These are phyloP conservation scores for Pascua guehoae DNA, from an alignment of 1,284 basidiomycete genomes.

Conservation along the genomic window DNA sequence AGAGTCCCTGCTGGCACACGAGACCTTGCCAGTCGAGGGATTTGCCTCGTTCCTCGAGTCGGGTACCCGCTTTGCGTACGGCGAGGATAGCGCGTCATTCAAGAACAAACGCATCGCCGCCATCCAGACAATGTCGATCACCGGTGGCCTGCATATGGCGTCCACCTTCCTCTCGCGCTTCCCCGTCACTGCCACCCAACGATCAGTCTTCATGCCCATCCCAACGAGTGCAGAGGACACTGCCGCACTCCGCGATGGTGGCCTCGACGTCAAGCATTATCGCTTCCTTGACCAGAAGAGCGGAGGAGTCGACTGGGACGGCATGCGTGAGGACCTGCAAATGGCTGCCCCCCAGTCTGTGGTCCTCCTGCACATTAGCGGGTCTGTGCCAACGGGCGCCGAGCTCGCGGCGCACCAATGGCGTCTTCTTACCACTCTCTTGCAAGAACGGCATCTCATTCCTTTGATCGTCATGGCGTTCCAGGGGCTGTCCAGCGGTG, in stretches of 20 bases:
- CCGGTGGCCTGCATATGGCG: slow-evolving; percentile 90
- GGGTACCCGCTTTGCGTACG: slow-evolving; percentile 41
- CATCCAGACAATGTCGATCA: slow-evolving; percentile 90
- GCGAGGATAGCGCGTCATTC: slow-evolving; percentile 60
- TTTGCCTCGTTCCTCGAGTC: slow-evolving; percentile 40
- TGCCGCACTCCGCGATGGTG: slow-evolving; percentile 35
- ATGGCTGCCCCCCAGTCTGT: slow-evolving; percentile 64
- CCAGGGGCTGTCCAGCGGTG: slow-evolving; percentile 46
- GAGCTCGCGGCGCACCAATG: slow-evolving; percentile 90
- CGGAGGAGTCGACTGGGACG: slow-evolving; percentile 78
- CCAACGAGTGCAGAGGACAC: slow-evolving; percentile 43
- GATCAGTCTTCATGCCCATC: slow-evolving; percentile 34
- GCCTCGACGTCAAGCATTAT: slow-evolving; percentile 41
- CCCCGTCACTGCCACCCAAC: slow-evolving; percentile 19
- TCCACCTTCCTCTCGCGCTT: slow-evolving; percentile 82
- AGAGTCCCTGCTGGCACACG: slow-evolving; percentile 27
- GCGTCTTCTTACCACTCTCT: slow-evolving; percentile 59
- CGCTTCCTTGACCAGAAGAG: slow-evolving; percentile 84
- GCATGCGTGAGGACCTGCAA: slow-evolving; percentile 63
- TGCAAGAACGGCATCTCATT: slow-evolving; percentile 41
- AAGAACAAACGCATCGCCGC: slow-evolving; percentile 28
- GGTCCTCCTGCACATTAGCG: slow-evolving; percentile 87
- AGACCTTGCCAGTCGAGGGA: slow-evolving; percentile 41
- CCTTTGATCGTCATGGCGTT: slow-evolving; percentile 45
- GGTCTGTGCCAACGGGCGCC: slow-evolving; percentile 94